Evolutionary conservation across 768 basidiomycete genomes (phyloP).

Genomic region (Naganishia vishniacii): DNA sequence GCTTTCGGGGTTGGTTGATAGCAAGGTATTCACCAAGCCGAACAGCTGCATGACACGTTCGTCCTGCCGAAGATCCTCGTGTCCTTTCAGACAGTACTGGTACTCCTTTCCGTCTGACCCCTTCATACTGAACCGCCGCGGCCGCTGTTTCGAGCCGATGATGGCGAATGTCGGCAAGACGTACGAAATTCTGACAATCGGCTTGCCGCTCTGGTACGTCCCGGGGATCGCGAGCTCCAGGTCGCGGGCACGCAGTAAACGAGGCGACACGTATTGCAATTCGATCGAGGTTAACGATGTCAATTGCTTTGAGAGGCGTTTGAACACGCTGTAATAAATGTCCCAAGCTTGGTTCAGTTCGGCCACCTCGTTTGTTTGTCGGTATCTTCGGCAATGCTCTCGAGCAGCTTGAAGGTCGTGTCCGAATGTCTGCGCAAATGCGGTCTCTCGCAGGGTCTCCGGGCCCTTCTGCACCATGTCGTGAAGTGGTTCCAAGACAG

Average conservation of each 20-base stretch:
- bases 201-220: conserved; percentile 83
- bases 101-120: conserved; percentile 92
- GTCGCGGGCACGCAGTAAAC: conserved; percentile 76
- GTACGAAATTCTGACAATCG: conserved; percentile 71
- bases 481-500: conserved; percentile 82
- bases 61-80: conserved; percentile 97
- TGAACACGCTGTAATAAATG: conserved; percentile 94
- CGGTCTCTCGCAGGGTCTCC: conserved; percentile 86
- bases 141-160: conserved; percentile 94
- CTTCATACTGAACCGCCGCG: conserved; percentile 74
- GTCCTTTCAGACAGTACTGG: conserved; percentile 87
- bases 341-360: conserved; percentile 98
- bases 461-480: conserved; percentile 94
- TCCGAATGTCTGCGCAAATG: conserved; percentile 89
- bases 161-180: conserved; percentile 87
- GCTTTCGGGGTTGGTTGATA: conserved; percentile 85
- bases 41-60: conserved; percentile 99
- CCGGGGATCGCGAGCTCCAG: conserved; percentile 95
- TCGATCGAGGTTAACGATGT: conserved; percentile 83
- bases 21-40: conserved; percentile 88
- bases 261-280: conserved; percentile 93
- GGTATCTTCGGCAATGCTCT: conserved; percentile 81
- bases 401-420: conserved; percentile 86
- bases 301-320: conserved; percentile 89
- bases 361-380: conserved; percentile 73